Evolutionary conservation across 306 rosid species (phyloP).

Genomic region (Urtica urens): DNA sequence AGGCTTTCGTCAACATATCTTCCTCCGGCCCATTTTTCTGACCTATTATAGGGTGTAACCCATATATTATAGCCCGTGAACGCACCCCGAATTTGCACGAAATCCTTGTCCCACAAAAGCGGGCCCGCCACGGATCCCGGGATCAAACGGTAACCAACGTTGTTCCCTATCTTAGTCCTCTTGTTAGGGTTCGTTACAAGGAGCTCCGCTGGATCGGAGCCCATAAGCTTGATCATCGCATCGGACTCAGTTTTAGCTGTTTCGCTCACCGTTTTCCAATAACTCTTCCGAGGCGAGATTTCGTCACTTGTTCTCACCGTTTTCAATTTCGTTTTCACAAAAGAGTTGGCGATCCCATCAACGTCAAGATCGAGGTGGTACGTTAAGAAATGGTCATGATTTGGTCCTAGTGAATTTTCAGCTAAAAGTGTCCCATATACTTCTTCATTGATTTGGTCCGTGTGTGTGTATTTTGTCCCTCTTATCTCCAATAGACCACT

Average conservation of each 20-base stretch:
- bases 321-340: background rate
- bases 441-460: background rate
- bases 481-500: constrained; percentile 1
- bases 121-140: constrained; percentile 4
- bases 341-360: constrained; percentile 5
- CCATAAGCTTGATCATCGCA: background rate
- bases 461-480: background rate
- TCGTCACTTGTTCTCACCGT: background rate
- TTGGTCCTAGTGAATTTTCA: background rate
- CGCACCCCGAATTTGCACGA: constrained; percentile 6
- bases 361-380: constrained; percentile 11
- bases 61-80: constrained; percentile 4
- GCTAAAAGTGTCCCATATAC: constrained; percentile 1
- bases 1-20: background rate
- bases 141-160: background rate
- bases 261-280: background rate
- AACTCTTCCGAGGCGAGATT: constrained; percentile 1
- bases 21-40: constrained; percentile 10
- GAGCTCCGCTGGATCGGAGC: background rate
- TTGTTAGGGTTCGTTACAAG: background rate
- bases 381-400: constrained; percentile 9
- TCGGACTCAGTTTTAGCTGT: constrained; percentile 3
- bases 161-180: background rate
- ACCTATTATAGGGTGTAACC: constrained; percentile 10
- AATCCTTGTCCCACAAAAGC: background rate